Percentiles rank a stretch among this genome's conserved stretches.
These are phyloP conservation scores for Boeremia exigua DNA, from an alignment of 2,329 filamentous ascomycete species.

Conservation along the genomic window DNA sequence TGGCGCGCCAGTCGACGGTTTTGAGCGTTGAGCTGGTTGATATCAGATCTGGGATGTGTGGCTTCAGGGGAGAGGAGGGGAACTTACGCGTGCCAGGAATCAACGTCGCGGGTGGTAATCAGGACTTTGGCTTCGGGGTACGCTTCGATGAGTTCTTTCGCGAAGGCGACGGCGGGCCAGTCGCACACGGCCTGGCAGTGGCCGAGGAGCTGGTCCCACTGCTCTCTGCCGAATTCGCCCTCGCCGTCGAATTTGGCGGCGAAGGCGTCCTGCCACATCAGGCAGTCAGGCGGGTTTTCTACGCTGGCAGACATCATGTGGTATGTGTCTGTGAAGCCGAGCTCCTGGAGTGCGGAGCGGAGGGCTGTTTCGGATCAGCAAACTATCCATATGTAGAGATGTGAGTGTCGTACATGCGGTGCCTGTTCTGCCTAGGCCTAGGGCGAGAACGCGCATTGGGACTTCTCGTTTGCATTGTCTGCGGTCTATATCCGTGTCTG, in stretches of 20 bases:
- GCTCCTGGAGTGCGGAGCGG: conserved; percentile 67
- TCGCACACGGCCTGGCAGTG: conserved; percentile 48
- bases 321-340: conserved; percentile 60
- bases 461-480: conserved; percentile 67
- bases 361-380: conserved; percentile 44
- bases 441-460: conserved; percentile 74
- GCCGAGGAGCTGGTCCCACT: conserved; percentile 58
- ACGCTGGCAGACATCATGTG: conserved; percentile 67
- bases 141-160: conserved; percentile 38
- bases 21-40: conserved; percentile 63
- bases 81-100: conserved; percentile 38
- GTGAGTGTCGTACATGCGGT: conserved; percentile 53
- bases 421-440: conserved; percentile 73
- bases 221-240: conserved; percentile 63
- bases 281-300: conserved; percentile 70
- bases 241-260: conserved; percentile 67
- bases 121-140: conserved; percentile 46
- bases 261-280: conserved; percentile 75
- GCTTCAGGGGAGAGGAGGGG: background rate
- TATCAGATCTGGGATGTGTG: background rate
- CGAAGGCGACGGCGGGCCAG: conserved; percentile 37
- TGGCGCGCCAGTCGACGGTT: conserved; percentile 71
- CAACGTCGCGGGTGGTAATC: conserved; percentile 33
- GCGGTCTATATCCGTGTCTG: conserved; percentile 58
- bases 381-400: too few species aligned